Base-by-base conservation (phyloP, 352 stramenopile genomes). In the Poterioochromonas sp. region DNA sequence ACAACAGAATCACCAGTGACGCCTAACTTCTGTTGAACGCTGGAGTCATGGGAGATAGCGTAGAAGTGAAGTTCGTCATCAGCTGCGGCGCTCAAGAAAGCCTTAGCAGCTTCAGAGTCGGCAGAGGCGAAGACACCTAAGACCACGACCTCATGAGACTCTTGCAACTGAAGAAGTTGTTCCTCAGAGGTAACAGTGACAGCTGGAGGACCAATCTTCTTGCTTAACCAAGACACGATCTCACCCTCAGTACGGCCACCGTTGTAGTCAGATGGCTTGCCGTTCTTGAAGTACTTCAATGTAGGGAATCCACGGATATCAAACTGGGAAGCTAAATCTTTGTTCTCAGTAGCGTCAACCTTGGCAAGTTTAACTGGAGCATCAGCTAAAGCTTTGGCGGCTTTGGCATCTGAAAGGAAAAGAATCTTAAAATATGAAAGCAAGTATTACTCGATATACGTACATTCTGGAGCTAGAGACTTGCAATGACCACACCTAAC, bases 241-340 rank as follows among this genome's bases (percentile, higher is more conserved):
- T 94, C 91, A 22, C 86, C 82, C 47, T 85, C 84, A 39, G 87
- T 93, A 82, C 91, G 88, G 79, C 90, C 90, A 41, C 90, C 88
- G 69, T 90, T 90, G 81, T 95, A 92, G 84, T 94, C 93, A 78
- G 87, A 82, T 1, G 85, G 60, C 32, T 83, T 82, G 44, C 80
- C 81, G 64, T 91, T 88, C 84, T 94, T 93, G 82, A 95, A 94
- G 81, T 94, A 94, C 85, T 95, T 95, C 79, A 96, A 85, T 74
- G 90, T 95, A 41, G 91, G 91, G 86, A 94, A 95, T 32, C 90
- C 90, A 64, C 87, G 84, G 65, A 96, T 86, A 35, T 65, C 83
- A 79, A 92, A 95, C 81, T 89, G 87, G 80, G 90, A 84, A 40
- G 86, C 87, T 40, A 89, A 76, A 82, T 94, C 90, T 77, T 83